Base-by-base conservation (phyloP, 163 green algal species). In the Smithsoniella earleae region DNA sequence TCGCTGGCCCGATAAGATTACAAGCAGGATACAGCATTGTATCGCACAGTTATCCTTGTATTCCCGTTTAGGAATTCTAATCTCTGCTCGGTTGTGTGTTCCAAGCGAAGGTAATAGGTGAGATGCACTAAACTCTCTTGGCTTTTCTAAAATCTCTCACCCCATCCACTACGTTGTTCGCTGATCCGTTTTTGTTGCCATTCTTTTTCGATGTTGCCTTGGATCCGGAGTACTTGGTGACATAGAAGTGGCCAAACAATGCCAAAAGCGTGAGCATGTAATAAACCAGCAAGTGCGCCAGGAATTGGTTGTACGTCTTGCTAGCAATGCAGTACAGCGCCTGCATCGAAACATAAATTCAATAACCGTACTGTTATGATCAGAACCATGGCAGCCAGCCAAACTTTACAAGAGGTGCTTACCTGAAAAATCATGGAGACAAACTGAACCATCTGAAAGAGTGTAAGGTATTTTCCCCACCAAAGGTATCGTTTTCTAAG, bases 391-490 rank as follows among this genome's bases (percentile, higher is more conserved):
- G 40, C 40, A 49, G 10, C 40, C 40, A 49, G 10, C 40, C 13
- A 22, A 22, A 13, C 40, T 22, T 49, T 49, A 49, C 40, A 49
- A 31, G 20, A 6, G 2, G 3, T n/a, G 58, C 58, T n/a, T 33
- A 69, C 58, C 58, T 90, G 81, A 2, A 62, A 63, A 37, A 87
- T 66, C 72, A 86, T 90, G 31, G 78, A 77, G 4, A 84, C 52
- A 72, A 91, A 91, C 75, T 91, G 86, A 20, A 79, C 64, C 82
- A 91, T 91, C 77, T 90, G 86, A 31, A 91, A 79, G 62, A 82
- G 77, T 8, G 86, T 91, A 36, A 91, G 77, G 73, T 90, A 88
- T 46, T 80, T 81, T 4, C 86, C 86, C 86, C 86, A 91, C 80
- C 86, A 91, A 30, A 91, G 76, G 52, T 91, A 91, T 62, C 86